These are phyloP conservation scores for Cynanchum wilfordii DNA, from an alignment of 257 asterid species.

Conservation along the genomic window DNA sequence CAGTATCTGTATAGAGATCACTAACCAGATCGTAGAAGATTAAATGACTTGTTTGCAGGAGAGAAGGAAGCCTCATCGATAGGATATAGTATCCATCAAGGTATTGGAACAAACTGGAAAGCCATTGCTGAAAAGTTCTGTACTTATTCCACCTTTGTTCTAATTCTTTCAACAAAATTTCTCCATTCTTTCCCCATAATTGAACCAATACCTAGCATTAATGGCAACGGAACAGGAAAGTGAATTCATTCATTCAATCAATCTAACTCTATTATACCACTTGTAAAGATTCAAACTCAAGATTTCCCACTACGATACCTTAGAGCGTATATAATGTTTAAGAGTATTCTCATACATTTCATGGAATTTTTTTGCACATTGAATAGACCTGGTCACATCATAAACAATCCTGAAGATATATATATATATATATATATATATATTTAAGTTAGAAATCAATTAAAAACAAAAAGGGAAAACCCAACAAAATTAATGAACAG, in stretches of 20 bases:
- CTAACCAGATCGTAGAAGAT: conserved; percentile 30
- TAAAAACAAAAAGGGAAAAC: not conserved
- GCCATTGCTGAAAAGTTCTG: conserved; percentile 26
- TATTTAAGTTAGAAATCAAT: not conserved
- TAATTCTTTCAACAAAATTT: conserved; percentile 24
- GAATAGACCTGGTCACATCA: conserved; percentile 7
- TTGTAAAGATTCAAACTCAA: too few species aligned
- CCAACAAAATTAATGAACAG: not conserved
- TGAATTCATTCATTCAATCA: too few species aligned
- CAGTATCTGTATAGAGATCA: not conserved
- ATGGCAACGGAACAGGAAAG: not conserved
- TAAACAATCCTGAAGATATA: conserved; percentile 23
- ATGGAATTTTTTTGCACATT: conserved; percentile 14
- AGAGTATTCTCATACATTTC: conserved; percentile 22
- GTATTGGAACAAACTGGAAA: conserved; percentile 27
- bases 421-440: not conserved
- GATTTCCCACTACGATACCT: too few species aligned
- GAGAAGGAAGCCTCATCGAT: conserved; percentile 15
- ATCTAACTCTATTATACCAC: too few species aligned
- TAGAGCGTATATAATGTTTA: conserved; percentile 31
- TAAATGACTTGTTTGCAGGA: conserved; percentile 27
- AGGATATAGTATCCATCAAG: conserved; percentile 25
- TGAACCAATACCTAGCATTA: conserved; percentile 26
- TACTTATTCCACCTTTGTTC: conserved; percentile 30
- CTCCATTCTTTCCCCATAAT: conserved; percentile 24